Percentiles rank a stretch among this genome's conserved stretches.
These are phyloP conservation scores for Avicennia marina DNA, from an alignment of 257 asterid genomes.

Conservation along the genomic window DNA sequence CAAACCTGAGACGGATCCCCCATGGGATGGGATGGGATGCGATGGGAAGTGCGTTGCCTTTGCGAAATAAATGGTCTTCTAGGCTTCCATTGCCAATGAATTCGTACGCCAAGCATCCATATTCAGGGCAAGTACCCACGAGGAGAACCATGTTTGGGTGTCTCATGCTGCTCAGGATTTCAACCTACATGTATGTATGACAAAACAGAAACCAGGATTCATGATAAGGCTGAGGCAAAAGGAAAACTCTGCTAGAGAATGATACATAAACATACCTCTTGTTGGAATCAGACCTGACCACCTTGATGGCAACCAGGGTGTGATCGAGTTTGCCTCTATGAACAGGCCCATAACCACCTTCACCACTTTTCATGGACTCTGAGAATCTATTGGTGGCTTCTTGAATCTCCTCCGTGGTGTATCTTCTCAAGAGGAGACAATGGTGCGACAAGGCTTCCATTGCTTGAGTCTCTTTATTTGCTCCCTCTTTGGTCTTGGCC, in stretches of 20 bases:
- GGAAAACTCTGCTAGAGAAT: not conserved
- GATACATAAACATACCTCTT: conserved; percentile 49
- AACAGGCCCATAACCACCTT: conserved; percentile 95
- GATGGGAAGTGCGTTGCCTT: conserved; percentile 67
- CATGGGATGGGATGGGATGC: conserved; percentile 78
- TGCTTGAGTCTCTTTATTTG: conserved; percentile 50
- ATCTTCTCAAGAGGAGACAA: conserved; percentile 55
- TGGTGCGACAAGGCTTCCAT: conserved; percentile 36
- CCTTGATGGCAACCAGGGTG: conserved; percentile 76
- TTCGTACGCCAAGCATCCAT: conserved; percentile 83
- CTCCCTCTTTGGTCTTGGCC: conserved; percentile 49
- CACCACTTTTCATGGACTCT: conserved; percentile 51
- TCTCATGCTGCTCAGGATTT: conserved; percentile 62
- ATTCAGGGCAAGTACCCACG: conserved; percentile 79
- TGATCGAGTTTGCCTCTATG: conserved; percentile 70
- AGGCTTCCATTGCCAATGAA: conserved; percentile 74
- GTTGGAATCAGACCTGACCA: conserved; percentile 81
- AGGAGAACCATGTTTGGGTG: conserved; percentile 89
- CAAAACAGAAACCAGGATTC: not conserved
- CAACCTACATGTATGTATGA: conserved; percentile 35
- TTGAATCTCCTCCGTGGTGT: conserved; percentile 63
- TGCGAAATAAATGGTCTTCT: conserved; percentile 65
- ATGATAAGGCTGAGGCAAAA: no score
- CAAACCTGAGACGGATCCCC: conserved; percentile 63
- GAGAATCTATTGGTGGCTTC: conserved; percentile 52